Evolutionary conservation across 306 rosid genomes (phyloP).

Genomic region (Spatholobus suberectus): DNA sequence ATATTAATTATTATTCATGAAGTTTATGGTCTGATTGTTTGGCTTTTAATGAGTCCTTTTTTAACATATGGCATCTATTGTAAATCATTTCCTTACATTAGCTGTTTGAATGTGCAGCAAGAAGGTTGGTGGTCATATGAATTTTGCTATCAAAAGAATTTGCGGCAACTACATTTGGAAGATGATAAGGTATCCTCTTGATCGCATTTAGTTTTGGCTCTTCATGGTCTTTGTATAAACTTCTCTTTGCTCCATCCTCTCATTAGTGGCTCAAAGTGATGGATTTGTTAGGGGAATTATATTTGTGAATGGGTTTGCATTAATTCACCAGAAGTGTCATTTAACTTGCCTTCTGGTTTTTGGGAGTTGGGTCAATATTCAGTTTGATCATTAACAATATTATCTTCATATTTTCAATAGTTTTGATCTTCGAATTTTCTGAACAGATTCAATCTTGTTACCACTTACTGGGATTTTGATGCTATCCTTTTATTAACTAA

Average conservation of each 20-base stretch:
- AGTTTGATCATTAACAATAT: slow-evolving; percentile 5
- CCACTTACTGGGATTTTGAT: neutral
- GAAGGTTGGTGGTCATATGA: slow-evolving; percentile 99
- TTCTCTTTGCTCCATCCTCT: slow-evolving; percentile 25
- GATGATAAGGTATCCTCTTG: slow-evolving; percentile 73
- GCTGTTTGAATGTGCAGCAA: slow-evolving; percentile 68
- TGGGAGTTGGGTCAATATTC: slow-evolving; percentile 22
- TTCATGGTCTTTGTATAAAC: neutral
- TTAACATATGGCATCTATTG: neutral
- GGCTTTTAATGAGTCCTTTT: neutral
- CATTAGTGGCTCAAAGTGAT: slow-evolving; percentile 4
- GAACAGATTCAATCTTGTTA: neutral
- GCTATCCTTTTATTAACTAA: neutral
- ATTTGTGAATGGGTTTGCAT: slow-evolving; percentile 21
- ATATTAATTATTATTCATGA: neutral
- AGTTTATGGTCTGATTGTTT: slow-evolving; percentile 14
- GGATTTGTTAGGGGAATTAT: slow-evolving; percentile 4
- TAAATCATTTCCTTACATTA: slow-evolving; percentile 34
- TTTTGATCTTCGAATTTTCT: slow-evolving; percentile 8
- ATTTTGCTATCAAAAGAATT: slow-evolving; percentile 81
- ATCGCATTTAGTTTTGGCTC: slow-evolving; percentile 17
- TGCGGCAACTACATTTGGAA: slow-evolving; percentile 89
- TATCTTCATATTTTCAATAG: neutral
- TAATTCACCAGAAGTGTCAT: neutral
- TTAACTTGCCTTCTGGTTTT: slow-evolving; percentile 1